Conservation (phyloP, 2,329 filamentous ascomycete species). For the Dichotomopilus funicola region DNA sequence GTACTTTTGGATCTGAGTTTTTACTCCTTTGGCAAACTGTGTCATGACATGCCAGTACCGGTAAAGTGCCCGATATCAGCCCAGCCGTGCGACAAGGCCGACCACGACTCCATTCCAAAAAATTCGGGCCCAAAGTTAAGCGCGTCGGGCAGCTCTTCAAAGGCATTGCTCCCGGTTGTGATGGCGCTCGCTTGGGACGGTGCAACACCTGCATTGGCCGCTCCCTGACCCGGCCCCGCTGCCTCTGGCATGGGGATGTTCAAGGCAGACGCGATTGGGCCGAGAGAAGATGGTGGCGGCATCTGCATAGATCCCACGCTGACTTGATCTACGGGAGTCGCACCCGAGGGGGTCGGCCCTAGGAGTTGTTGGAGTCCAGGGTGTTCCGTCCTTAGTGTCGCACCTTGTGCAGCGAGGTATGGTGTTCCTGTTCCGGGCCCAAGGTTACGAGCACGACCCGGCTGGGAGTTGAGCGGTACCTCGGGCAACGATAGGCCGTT, state of each 20-base stretch:
- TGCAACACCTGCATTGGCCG: constrained; percentile 1
- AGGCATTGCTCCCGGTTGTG: constrained; percentile 29
- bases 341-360: background rate
- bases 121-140: constrained; percentile 28
- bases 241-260: constrained; percentile 5
- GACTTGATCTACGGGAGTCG: background rate
- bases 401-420: background rate
- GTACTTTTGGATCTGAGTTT: background rate
- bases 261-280: constrained; percentile 6
- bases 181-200: constrained; percentile 22
- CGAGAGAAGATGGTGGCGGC: constrained; percentile 4
- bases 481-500: constrained; percentile 18
- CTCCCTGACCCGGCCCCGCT: background rate
- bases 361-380: background rate
- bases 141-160: constrained; percentile 30
- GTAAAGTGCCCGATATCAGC: constrained; percentile 17
- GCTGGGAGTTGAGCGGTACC: background rate
- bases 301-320: constrained; percentile 1
- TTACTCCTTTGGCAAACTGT: background rate
- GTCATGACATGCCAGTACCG: constrained; percentile 1
- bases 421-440: constrained; percentile 1
- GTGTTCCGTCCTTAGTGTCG: background rate
- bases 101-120: constrained; percentile 19
- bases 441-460: constrained; percentile 7
- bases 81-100: constrained; percentile 25